Percentiles rank a stretch among this genome's conserved stretches.
These are phyloP conservation scores for Apiotrichum siamense DNA, from an alignment of 1,284 basidiomycete species.

Conservation along the genomic window DNA sequence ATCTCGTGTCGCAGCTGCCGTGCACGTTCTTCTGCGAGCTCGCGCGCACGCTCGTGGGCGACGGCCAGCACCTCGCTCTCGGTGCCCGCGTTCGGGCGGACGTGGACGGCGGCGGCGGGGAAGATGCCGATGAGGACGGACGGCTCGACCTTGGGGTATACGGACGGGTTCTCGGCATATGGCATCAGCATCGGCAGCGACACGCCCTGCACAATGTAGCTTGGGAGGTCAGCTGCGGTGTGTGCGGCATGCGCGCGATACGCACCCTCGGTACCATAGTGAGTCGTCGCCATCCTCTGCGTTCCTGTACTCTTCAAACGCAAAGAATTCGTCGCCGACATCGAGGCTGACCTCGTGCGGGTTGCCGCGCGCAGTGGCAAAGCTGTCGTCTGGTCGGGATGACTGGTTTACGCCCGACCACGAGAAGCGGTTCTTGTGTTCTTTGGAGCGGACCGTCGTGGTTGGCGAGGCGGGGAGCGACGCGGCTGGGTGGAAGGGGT, in stretches of 20 bases:
- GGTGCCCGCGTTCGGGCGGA: conserved; percentile 81
- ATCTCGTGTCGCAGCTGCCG: conserved; percentile 43
- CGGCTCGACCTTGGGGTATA: conserved; percentile 47
- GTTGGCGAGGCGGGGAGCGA: conserved; percentile 20
- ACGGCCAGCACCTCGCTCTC: conserved; percentile 78
- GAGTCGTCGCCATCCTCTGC: conserved; percentile 54
- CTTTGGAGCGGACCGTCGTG: conserved; percentile 10
- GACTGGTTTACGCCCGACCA: conserved; percentile 22
- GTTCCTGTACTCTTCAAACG: conserved; percentile 74
- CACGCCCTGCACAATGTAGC: conserved; percentile 81
- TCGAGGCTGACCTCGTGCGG: conserved; percentile 48
- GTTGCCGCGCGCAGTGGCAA: conserved; percentile 24
- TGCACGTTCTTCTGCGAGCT: conserved; percentile 24
- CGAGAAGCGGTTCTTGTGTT: conserved; percentile 23
- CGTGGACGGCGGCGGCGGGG: conserved; percentile 80
- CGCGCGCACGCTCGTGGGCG: conserved; percentile 37
- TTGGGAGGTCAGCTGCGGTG: conserved; percentile 31
- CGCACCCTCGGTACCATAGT: conserved; percentile 75
- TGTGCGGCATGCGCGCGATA: neutral
- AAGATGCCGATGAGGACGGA: conserved; percentile 96
- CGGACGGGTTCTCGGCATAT: conserved; percentile 7
- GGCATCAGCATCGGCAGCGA: conserved; percentile 56
- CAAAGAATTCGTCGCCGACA: conserved; percentile 91
- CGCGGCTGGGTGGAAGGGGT: conserved; percentile 33
- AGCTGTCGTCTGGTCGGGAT: conserved; percentile 6